Conservation (phyloP, 768 basidiomycete genomes). For the Phylloporus sp. region DNA sequence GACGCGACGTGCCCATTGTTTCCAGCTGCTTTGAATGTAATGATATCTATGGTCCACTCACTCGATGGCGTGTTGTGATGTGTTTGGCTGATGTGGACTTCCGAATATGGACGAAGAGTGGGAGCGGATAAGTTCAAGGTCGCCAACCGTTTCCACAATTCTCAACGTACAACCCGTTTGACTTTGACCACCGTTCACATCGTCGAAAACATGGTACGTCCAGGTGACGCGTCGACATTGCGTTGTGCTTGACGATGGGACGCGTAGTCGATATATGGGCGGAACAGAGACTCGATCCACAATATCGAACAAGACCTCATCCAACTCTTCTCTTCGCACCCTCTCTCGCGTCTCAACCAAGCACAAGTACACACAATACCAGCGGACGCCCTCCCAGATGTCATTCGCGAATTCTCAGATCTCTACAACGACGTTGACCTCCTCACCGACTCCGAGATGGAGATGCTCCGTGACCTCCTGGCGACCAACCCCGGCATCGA, state of each 20-base stretch:
- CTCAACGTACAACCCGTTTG: conserved; percentile 4
- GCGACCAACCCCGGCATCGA: conserved; percentile 56
- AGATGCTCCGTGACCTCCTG: conserved; percentile 53
- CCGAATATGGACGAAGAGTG: not conserved
- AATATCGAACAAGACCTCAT: conserved; percentile 67
- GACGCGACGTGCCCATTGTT: not conserved
- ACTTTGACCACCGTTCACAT: conserved; percentile 1
- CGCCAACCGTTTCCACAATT: no score
- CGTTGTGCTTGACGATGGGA: not conserved
- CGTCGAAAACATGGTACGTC: conserved; percentile 24
- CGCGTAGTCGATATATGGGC: conserved; percentile 39
- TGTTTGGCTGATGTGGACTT: conserved; percentile 23
- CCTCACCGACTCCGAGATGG: conserved; percentile 59
- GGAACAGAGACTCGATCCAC: conserved; percentile 64
- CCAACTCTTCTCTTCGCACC: conserved; percentile 63
- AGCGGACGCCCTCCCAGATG: conserved; percentile 63
- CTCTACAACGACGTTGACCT: conserved; percentile 57
- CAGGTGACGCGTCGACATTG: conserved; percentile 6
- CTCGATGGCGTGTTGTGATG: conserved; percentile 6
- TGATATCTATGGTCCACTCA: not conserved
- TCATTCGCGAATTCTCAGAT: conserved; percentile 60
- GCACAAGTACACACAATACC: conserved; percentile 62
- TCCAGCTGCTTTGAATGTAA: not conserved
- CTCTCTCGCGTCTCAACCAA: conserved; percentile 52
- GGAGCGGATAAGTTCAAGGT: not conserved